Conservation (phyloP, 371 early-diverging fungal genomes). For the Haplosporangium sp. region DNA sequence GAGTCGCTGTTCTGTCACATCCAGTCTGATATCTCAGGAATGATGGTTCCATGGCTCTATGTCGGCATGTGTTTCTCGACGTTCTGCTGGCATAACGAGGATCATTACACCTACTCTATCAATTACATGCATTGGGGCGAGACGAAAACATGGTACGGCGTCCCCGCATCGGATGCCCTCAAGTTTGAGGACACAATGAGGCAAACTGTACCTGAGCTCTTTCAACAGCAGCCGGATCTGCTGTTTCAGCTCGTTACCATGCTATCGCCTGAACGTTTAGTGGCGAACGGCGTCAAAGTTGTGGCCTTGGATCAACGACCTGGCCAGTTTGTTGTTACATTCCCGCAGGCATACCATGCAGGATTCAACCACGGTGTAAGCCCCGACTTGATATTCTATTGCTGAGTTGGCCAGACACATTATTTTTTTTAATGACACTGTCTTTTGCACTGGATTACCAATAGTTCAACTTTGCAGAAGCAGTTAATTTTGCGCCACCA, state of each 20-base stretch:
- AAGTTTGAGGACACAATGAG: conserved; percentile 89
- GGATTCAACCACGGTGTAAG: conserved; percentile 96
- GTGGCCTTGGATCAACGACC: conserved; percentile 89
- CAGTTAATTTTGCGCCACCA: conserved; percentile 94
- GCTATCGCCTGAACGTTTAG: conserved; percentile 82
- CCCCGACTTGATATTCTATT: neutral
- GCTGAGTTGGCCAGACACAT: no score
- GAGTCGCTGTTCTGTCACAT: conserved; percentile 88
- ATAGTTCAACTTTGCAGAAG: conserved; percentile 93
- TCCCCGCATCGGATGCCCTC: conserved; percentile 84
- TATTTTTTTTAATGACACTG: neutral
- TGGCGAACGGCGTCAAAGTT: conserved; percentile 80
- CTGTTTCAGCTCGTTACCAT: conserved; percentile 93
- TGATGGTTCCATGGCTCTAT: conserved; percentile 98
- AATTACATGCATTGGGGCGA: conserved; percentile 98
- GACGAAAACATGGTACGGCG: conserved; percentile 97
- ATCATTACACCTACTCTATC: conserved; percentile 95
- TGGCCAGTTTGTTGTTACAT: conserved; percentile 95
- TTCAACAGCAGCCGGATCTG: conserved; percentile 91
- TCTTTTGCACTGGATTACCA: neutral
- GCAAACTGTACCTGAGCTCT: conserved; percentile 86
- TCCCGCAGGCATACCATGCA: conserved; percentile 95
- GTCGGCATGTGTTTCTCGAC: conserved; percentile 96
- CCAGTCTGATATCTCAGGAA: conserved; percentile 90
- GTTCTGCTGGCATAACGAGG: conserved; percentile 98